These are phyloP conservation scores for Nakazawaea wickerhamii DNA, from an alignment of 805 yeast genomes.

Conservation along the genomic window DNA sequence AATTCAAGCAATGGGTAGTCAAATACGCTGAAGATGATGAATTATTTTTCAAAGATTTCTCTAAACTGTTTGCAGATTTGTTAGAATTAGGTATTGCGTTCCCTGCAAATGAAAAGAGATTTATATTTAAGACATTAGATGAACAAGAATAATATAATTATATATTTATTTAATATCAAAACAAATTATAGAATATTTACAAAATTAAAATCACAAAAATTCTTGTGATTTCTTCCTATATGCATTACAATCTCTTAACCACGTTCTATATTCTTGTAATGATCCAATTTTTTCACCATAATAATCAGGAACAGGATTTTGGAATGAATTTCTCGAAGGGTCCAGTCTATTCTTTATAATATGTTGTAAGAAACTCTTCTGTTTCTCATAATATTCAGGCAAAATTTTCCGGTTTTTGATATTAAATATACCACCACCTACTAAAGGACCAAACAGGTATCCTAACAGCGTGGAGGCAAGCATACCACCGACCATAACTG, in stretches of 20 bases:
- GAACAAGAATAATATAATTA: conserved; percentile 43
- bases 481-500: conserved; percentile 72
- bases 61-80: conserved; percentile 39
- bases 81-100: conserved; percentile 73
- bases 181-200: background rate
- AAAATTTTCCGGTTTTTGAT: conserved; percentile 43
- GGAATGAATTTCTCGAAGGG: conserved; percentile 83
- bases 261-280: conserved; percentile 80
- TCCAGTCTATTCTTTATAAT: conserved; percentile 80
- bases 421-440: conserved; percentile 68
- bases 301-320: conserved; percentile 97
- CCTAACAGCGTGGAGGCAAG: conserved; percentile 72
- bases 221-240: conserved; percentile 78
- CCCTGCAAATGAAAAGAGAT: conserved; percentile 40
- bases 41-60: conserved; percentile 43
- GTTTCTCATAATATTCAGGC: conserved; percentile 49
- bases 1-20: conserved; percentile 40
- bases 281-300: conserved; percentile 95
- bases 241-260: conserved; percentile 94
- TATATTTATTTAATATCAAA: background rate
- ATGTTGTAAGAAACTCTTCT: conserved; percentile 68
- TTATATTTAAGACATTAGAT: conserved; percentile 59
- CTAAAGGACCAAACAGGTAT: conserved; percentile 74
- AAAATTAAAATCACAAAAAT: conserved; percentile 38
- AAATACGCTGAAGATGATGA: conserved; percentile 45